Evolutionary conservation across 208 protist genomes (phyloP).

Genomic region (Crithidia bombi): DNA sequence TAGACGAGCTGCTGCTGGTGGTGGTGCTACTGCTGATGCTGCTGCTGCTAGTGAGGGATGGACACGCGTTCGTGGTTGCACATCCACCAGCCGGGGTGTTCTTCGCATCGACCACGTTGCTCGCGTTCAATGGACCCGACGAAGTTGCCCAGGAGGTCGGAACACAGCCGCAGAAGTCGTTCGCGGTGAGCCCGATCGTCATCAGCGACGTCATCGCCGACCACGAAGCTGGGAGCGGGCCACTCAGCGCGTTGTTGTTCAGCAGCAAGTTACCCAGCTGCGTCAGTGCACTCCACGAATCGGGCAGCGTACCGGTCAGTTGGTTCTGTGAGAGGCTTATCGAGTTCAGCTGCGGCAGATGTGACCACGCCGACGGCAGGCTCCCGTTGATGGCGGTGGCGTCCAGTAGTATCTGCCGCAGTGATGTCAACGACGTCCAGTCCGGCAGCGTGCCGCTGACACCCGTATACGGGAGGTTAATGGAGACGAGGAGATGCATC

Average conservation of each 20-base stretch:
- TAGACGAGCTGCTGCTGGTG: too few relatives aligned
- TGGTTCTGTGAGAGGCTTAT: constrained; percentile 17
- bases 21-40: too few relatives aligned
- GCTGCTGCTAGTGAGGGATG: background rate
- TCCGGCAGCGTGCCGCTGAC: constrained; percentile 18
- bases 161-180: background rate
- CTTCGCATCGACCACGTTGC: background rate
- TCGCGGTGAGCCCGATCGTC: background rate
- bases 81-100: background rate
- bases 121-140: background rate
- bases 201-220: background rate
- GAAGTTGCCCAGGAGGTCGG: background rate
- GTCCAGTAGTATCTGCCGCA: background rate
- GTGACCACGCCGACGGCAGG: constrained; percentile 18
- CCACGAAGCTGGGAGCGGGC: background rate
- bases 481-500: background rate
- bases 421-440: background rate
- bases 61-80: background rate
- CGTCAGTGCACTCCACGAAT: constrained; percentile 6
- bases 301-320: constrained; percentile 18
- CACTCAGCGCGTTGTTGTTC: background rate
- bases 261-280: constrained; percentile 9
- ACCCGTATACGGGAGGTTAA: constrained; percentile 2
- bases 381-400: constrained; percentile 13
- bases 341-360: constrained; percentile 12